These are phyloP conservation scores for Datisca glomerata DNA, from an alignment of 306 rosid genomes.

Conservation along the genomic window DNA sequence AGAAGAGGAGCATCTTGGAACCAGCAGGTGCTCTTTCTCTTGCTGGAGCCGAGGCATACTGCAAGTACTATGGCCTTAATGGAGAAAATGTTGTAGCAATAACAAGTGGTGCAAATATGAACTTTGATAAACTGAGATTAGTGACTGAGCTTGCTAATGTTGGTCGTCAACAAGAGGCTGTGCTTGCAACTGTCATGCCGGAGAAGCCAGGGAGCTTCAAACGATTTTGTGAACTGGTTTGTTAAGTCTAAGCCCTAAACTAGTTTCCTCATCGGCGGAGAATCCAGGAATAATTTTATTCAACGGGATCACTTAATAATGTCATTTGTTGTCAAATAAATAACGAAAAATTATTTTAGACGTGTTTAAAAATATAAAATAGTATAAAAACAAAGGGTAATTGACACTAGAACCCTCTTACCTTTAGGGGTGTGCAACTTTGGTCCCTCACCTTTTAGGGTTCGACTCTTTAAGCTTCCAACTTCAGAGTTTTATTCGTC, in stretches of 20 bases:
- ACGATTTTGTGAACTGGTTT: conserved; percentile 67
- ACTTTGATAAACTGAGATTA: conserved; percentile 76
- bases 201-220: conserved; percentile 92
- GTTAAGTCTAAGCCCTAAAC: conserved; percentile 5
- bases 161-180: conserved; percentile 92
- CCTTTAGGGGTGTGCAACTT: no score
- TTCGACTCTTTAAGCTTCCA: no score
- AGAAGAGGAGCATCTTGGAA: conserved; percentile 86
- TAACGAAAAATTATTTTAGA: no score
- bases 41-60: conserved; percentile 98
- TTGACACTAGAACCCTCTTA: no score
- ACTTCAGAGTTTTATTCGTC: no score
- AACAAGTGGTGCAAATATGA: conserved; percentile 98
- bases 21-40: conserved; percentile 98
- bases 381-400: no score
- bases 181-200: conserved; percentile 58
- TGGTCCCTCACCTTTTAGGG: no score
- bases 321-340: no score
- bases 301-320: no score
- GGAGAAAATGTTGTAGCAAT: conserved; percentile 78
- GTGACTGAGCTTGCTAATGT: conserved; percentile 95
- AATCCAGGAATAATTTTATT: no score
- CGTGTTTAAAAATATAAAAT: no score
- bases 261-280: no score
- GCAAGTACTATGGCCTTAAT: conserved; percentile 76